Conservation (phyloP, 2,329 filamentous ascomycete species). For the Pezicula radicicola region DNA sequence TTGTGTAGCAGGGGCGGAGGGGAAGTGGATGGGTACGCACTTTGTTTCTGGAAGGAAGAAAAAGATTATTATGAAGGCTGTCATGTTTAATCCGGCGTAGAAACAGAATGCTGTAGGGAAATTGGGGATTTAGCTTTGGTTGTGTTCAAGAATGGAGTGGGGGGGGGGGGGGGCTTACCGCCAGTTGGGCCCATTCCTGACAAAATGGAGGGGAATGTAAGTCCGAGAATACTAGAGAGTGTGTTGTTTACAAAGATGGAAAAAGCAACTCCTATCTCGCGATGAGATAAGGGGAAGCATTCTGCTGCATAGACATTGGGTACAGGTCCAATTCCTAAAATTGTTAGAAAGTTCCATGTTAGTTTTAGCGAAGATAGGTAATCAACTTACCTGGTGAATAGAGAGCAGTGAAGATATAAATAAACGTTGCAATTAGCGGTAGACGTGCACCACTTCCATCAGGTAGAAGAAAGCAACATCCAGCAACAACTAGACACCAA, state of each 20-base stretch:
- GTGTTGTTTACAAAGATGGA: conserved; percentile 30
- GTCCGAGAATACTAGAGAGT: conserved; percentile 21
- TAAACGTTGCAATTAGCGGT: conserved; percentile 53
- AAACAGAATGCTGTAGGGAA: conserved; percentile 49
- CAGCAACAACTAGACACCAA: conserved; percentile 56
- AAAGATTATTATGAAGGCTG: conserved; percentile 62
- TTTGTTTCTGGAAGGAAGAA: conserved; percentile 56
- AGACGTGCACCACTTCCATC: conserved; percentile 34
- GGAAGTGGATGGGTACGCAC: background rate
- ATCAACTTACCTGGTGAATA: conserved; percentile 51
- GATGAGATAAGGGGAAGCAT: conserved; percentile 51
- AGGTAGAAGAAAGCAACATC: conserved; percentile 41
- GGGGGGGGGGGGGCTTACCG: conserved; percentile 29
- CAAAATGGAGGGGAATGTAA: conserved; percentile 45
- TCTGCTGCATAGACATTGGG: conserved; percentile 52
- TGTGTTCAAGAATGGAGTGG: background rate
- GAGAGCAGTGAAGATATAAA: conserved; percentile 61
- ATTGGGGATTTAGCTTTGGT: background rate
- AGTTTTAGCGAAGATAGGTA: no score
- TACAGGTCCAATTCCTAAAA: conserved; percentile 36
- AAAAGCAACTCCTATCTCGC: conserved; percentile 34
- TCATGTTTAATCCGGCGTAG: conserved; percentile 56
- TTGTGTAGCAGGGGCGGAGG: no score
- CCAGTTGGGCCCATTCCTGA: conserved; percentile 33
- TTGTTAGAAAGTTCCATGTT: conserved; percentile 22